Conservation (phyloP, 2,329 filamentous ascomycete species). For the Colletotrichum sp. region DNA sequence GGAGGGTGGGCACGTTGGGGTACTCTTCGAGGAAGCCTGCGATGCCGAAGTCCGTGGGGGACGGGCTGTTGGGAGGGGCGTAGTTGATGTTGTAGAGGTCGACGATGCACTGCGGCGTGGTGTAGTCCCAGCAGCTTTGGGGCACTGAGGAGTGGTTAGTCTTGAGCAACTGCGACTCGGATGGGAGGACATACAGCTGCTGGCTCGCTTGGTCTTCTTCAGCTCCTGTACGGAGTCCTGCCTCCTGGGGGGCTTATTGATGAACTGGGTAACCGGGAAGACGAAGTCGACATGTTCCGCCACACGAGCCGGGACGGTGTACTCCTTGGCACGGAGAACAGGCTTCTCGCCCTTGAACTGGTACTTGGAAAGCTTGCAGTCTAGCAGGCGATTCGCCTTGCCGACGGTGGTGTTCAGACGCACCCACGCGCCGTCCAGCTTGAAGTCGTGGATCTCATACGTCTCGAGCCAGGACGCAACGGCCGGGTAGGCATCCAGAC, state of each 20-base stretch:
- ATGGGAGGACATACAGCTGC: neutral
- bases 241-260: constrained; percentile 40
- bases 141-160: neutral
- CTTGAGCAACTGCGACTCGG: neutral
- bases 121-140: constrained; percentile 20
- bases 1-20: neutral
- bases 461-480: constrained; percentile 48
- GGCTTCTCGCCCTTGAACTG: constrained; percentile 40
- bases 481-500: constrained; percentile 33
- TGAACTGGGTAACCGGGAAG: constrained; percentile 55
- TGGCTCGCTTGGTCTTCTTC: neutral
- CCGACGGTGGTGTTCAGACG: constrained; percentile 45
- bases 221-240: constrained; percentile 26
- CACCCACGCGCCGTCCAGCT: constrained; percentile 44
- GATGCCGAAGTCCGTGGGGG: constrained; percentile 3
- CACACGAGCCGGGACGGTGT: constrained; percentile 47
- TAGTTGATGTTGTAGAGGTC: constrained; percentile 52
- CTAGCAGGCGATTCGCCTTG: constrained; percentile 43
- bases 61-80: constrained; percentile 11
- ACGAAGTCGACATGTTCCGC: constrained; percentile 48
- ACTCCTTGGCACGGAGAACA: constrained; percentile 49
- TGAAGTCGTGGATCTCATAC: constrained; percentile 38
- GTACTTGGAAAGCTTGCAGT: constrained; percentile 46
- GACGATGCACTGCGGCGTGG: constrained; percentile 45
- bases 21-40: constrained; percentile 4